Percentiles rank a stretch among this genome's conserved stretches.
Evolutionary conservation across 768 basidiomycete genomes (phyloP).

Genomic region (Melanogaster broomeanus): DNA sequence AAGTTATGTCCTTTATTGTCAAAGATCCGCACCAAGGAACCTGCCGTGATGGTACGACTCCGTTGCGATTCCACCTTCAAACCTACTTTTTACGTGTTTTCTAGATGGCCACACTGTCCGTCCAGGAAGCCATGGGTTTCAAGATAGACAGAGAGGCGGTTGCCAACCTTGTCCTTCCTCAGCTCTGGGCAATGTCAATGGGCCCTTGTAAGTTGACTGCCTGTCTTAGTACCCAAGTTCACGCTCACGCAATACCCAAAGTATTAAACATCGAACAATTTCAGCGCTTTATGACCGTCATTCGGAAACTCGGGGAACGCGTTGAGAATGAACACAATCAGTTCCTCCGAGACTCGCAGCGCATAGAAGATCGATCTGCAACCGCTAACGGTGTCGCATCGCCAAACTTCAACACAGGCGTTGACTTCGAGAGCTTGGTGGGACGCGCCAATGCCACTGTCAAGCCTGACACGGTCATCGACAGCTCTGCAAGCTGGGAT

Average conservation of each 20-base stretch:
- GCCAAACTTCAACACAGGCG: constrained; percentile 43
- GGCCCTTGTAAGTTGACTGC: constrained; percentile 68
- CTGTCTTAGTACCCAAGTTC: not conserved
- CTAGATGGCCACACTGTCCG: constrained; percentile 83
- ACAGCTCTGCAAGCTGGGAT: constrained; percentile 59
- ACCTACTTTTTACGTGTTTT: constrained; percentile 1
- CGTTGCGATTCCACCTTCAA: not conserved
- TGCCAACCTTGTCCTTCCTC: constrained; percentile 84
- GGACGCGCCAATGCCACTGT: constrained; percentile 52
- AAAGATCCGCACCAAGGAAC: constrained; percentile 95
- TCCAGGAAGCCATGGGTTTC: constrained; percentile 95
- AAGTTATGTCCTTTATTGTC: constrained; percentile 93
- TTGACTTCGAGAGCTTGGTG: constrained; percentile 89
- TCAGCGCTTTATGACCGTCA: constrained; percentile 87
- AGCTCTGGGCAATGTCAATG: constrained; percentile 97
- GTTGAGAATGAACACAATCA: constrained; percentile 93
- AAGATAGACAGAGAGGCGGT: constrained; percentile 94
- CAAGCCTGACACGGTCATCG: constrained; percentile 45
- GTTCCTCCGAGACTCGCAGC: constrained; percentile 89
- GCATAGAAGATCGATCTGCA: constrained; percentile 78
- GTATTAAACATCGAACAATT: constrained; percentile 88
- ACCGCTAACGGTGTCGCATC: constrained; percentile 43
- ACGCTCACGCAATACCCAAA: constrained; percentile 25
- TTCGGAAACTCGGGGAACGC: constrained; percentile 74
- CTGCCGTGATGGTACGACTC: constrained; percentile 78